Percentiles rank a stretch among this genome's conserved stretches.
Conservation (phyloP, 2,329 filamentous ascomycete species). For the Penicillium italicum region DNA sequence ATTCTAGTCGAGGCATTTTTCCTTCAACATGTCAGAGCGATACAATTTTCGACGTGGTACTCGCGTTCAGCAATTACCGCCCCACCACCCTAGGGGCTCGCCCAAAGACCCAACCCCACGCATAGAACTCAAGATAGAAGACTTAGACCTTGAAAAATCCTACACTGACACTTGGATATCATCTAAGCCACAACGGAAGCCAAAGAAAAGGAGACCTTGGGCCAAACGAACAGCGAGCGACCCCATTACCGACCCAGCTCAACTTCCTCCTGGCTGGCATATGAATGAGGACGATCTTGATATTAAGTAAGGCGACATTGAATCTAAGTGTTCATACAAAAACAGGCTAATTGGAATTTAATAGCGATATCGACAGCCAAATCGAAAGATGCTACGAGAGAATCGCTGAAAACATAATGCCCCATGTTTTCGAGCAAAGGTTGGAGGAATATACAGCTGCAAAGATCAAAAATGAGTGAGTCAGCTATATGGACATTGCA, state of each 20-base stretch:
- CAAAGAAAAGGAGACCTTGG: neutral
- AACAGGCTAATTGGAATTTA: neutral
- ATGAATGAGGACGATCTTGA: slow-evolving; percentile 4
- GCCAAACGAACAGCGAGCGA: neutral
- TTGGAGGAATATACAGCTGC: neutral
- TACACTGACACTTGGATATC: neutral
- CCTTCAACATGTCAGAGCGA: neutral
- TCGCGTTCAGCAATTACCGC: neutral
- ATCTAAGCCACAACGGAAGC: neutral
- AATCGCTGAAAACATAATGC: slow-evolving; percentile 4
- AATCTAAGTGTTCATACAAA: fast-evolving
- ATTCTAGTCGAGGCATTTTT: neutral
- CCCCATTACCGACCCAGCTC: neutral
- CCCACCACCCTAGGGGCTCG: neutral
- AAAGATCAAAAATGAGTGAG: neutral
- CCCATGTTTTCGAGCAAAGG: neutral
- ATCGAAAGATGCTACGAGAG: slow-evolving; percentile 4
- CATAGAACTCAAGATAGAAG: neutral
- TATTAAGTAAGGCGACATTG: neutral
- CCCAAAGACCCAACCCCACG: neutral
- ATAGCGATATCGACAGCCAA: slow-evolving; percentile 1
- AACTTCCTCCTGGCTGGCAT: neutral
- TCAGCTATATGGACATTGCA: neutral
- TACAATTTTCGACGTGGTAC: neutral
- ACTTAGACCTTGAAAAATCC: neutral